Evolutionary conservation across 2,329 filamentous ascomycete species (phyloP).

Genomic region (Orbilia quercus): DNA sequence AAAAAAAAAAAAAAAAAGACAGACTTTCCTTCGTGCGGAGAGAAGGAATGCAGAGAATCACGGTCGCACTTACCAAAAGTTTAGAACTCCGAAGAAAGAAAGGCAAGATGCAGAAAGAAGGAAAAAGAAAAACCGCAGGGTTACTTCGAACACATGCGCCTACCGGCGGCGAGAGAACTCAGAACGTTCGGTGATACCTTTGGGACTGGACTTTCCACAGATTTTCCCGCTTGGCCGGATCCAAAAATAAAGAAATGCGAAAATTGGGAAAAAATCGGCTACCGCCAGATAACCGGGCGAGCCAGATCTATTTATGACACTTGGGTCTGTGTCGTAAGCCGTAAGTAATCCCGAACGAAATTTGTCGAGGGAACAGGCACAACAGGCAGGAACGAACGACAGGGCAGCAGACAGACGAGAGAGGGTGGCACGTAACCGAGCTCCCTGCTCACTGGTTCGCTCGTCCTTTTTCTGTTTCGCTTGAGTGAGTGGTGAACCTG

Average conservation of each 20-base stretch:
- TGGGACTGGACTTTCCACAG: slow-evolving; percentile 30
- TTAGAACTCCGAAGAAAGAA: slow-evolving; percentile 33
- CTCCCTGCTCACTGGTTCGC: slow-evolving; percentile 56
- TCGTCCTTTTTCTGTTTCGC: slow-evolving; percentile 54
- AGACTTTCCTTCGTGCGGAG: slow-evolving; percentile 53
- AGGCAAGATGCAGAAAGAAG: slow-evolving; percentile 56
- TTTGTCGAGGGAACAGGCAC: slow-evolving; percentile 52
- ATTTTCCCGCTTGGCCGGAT: slow-evolving; percentile 49
- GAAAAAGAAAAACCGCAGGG: slow-evolving; percentile 35
- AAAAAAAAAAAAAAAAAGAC: too few relatives aligned
- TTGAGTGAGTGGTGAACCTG: slow-evolving; percentile 50
- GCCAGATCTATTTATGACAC: slow-evolving; percentile 57
- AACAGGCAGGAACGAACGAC: slow-evolving; percentile 50
- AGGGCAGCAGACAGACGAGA: slow-evolving; percentile 55
- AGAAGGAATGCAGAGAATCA: slow-evolving; percentile 56
- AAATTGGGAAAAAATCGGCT: slow-evolving; percentile 51
- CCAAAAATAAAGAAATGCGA: slow-evolving; percentile 57
- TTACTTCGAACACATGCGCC: slow-evolving; percentile 25
- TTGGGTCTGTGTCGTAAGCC: slow-evolving; percentile 54
- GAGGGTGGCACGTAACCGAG: slow-evolving; percentile 57
- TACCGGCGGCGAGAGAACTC: slow-evolving; percentile 23
- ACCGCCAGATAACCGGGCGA: slow-evolving; percentile 56
- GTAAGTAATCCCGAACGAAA: slow-evolving; percentile 55
- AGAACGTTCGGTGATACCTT: slow-evolving; percentile 12
- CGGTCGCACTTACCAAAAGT: slow-evolving; percentile 23